Conservation (phyloP, 805 yeast species). For the Torulaspora maleeae region DNA sequence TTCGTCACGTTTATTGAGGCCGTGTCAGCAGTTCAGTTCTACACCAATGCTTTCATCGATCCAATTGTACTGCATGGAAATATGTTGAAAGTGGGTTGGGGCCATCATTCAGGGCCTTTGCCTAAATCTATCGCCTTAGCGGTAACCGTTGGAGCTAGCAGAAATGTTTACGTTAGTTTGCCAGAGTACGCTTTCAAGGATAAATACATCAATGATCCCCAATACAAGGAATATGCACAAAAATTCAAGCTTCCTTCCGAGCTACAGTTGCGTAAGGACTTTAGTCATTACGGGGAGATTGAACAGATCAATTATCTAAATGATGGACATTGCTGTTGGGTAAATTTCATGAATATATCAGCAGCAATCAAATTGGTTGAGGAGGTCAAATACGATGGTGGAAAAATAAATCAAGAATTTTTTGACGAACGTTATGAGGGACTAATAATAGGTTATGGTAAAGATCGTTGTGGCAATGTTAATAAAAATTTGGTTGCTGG, state of each 20-base stretch:
- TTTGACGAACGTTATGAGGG: conserved; percentile 46
- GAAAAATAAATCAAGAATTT: conserved; percentile 36
- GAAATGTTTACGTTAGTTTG: conserved; percentile 71
- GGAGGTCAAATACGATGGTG: conserved; percentile 40
- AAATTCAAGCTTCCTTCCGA: conserved; percentile 42
- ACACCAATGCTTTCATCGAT: conserved; percentile 53
- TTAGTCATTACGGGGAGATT: conserved; percentile 59
- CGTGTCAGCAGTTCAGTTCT: conserved; percentile 61
- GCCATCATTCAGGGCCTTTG: conserved; percentile 59
- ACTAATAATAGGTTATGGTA: conserved; percentile 63
- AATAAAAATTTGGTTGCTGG: conserved; percentile 41
- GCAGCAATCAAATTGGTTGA: conserved; percentile 64
- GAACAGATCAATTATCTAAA: conserved; percentile 72
- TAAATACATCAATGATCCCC: conserved; percentile 32
- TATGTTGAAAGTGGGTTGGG: conserved; percentile 68
- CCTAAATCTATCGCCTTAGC: conserved; percentile 53
- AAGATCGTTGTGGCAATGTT: conserved; percentile 72
- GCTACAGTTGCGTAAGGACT: conserved; percentile 52
- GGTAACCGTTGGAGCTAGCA: conserved; percentile 67
- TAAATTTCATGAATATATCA: conserved; percentile 60
- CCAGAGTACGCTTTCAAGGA: conserved; percentile 41
- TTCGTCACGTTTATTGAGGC: conserved; percentile 67
- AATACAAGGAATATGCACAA: conserved; percentile 29
- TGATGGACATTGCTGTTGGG: conserved; percentile 68
- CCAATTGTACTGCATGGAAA: conserved; percentile 59